Conservation (phyloP, 306 rosid species). For the Cucurbita pepo region DNA sequence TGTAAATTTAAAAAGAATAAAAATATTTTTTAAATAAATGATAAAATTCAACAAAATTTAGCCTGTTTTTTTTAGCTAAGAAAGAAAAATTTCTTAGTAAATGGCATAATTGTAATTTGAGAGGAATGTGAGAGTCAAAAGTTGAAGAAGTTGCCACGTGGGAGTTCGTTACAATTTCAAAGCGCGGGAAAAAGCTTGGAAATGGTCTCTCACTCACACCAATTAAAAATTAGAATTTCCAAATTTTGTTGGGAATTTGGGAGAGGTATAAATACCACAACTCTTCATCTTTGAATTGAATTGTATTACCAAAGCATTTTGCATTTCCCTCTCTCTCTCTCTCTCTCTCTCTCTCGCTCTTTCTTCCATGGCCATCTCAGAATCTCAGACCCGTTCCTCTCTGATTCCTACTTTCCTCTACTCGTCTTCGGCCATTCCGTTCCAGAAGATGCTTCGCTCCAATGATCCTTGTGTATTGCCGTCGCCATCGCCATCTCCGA, state of each 20-base stretch:
- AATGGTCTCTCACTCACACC: neutral
- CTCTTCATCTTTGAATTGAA: slow-evolving; percentile 13
- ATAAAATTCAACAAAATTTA: too few species aligned
- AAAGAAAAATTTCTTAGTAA: too few species aligned
- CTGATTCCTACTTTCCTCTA: slow-evolving; percentile 67
- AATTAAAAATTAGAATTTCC: neutral
- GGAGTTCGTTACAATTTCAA: neutral
- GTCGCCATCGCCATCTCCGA: neutral
- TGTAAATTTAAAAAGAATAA: too few species aligned
- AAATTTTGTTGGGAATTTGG: neutral
- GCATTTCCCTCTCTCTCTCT: neutral
- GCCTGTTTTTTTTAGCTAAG: too few species aligned
- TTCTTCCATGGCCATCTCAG: slow-evolving; percentile 35
- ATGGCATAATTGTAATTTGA: neutral
- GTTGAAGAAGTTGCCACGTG: neutral
- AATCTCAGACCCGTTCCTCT: slow-evolving; percentile 26
- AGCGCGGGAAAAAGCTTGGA: neutral
- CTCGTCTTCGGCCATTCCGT: slow-evolving; percentile 17
- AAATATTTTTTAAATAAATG: too few species aligned
- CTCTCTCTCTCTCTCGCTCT: neutral
- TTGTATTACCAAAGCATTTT: neutral
- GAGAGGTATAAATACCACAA: slow-evolving; percentile 14
- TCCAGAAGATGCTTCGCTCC: slow-evolving; percentile 35
- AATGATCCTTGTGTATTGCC: neutral
- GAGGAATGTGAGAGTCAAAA: neutral